phyloP scores from a whole-genome alignment of 306 rosid species.

The Canavalia gladiata region DNA sequence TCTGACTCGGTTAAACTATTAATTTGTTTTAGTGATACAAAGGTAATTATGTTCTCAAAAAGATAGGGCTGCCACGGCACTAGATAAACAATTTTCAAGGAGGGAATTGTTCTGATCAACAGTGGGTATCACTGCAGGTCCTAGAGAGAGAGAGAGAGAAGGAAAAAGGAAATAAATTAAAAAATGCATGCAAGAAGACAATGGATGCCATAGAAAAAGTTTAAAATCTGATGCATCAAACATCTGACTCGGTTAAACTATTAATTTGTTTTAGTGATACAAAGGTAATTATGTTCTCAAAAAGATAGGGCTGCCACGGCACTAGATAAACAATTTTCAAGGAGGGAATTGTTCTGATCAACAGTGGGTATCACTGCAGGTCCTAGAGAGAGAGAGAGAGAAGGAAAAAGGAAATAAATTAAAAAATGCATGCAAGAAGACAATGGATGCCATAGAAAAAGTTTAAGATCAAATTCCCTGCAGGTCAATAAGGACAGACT shows the following conservation, averaged over 20 bases:
- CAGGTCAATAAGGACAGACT: background rate
- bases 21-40: background rate
- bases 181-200: background rate
- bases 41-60: constrained; percentile 4
- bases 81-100: constrained; percentile 18
- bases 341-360: background rate
- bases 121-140: background rate
- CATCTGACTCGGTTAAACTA: background rate
- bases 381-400: background rate
- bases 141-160: background rate
- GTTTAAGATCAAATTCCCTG: constrained; percentile 2
- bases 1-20: background rate
- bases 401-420: background rate
- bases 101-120: background rate
- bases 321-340: constrained; percentile 18
- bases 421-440: background rate
- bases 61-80: constrained; percentile 11
- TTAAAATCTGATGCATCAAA: constrained; percentile 22
- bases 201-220: background rate
- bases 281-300: constrained; percentile 7
- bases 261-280: background rate
- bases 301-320: constrained; percentile 7
- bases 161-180: background rate
- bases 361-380: constrained; percentile 1
- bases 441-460: background rate